Conservation (phyloP, 2,329 filamentous ascomycete genomes). For the Cephalotrichum gorgonifer region DNA sequence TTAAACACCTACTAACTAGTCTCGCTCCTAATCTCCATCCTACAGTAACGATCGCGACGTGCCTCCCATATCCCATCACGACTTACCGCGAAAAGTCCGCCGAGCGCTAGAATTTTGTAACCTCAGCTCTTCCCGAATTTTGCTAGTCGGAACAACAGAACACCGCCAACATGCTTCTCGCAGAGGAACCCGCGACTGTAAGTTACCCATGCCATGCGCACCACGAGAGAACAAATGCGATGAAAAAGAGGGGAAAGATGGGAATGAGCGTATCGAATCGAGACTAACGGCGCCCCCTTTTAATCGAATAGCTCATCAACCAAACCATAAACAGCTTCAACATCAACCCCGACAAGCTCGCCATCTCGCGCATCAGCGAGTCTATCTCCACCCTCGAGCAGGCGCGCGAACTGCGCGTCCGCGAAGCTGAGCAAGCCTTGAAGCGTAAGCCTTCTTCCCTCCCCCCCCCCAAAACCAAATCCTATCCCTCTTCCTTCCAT, state of each 20-base stretch:
- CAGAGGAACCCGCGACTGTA: constrained; percentile 84
- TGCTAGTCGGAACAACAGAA: not conserved
- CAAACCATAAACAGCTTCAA: constrained; percentile 94
- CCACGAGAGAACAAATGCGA: not conserved
- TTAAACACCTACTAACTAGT: too few relatives aligned
- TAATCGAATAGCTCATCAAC: constrained; percentile 69
- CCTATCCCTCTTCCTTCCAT: not conserved
- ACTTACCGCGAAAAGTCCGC: too few relatives aligned
- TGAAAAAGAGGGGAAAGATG: too few relatives aligned
- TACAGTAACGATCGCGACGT: too few relatives aligned
- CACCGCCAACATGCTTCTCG: constrained; percentile 67
- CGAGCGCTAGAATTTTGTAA: too few relatives aligned
- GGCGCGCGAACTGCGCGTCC: constrained; percentile 68
- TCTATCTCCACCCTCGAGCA: constrained; percentile 75
- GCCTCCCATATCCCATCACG: too few relatives aligned
- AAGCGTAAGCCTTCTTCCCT: constrained; percentile 35
- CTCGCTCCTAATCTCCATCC: not conserved
- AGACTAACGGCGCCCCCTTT: not conserved
- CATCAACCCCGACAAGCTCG: constrained; percentile 76
- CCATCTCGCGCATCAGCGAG: constrained; percentile 73
- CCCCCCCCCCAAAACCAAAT: too few relatives aligned
- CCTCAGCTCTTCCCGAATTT: not conserved
- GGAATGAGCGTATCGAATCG: too few relatives aligned
- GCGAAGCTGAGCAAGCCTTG: constrained; percentile 56
- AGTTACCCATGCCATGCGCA: constrained; percentile 19